These are phyloP conservation scores for Oidiodendron maius DNA, from an alignment of 495 filamentous ascomycete species.

Conservation along the genomic window DNA sequence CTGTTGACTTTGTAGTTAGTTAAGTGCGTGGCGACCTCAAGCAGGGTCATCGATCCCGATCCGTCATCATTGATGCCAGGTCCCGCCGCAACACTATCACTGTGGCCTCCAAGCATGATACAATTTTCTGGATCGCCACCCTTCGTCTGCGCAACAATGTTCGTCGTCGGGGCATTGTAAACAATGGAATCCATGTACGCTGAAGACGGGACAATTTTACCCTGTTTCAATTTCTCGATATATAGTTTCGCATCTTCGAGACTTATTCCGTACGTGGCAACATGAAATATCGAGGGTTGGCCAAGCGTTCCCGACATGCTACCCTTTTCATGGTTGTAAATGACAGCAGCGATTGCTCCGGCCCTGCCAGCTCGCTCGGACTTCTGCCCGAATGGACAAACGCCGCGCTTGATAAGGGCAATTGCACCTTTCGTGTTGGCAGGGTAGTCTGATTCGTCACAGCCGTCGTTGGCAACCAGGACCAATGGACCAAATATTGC, in stretches of 20 bases:
- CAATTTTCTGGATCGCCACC: slow-evolving; percentile 50
- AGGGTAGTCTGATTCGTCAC: slow-evolving; percentile 39
- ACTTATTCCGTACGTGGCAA: slow-evolving; percentile 53
- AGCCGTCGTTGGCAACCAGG: slow-evolving; percentile 41
- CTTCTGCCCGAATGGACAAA: slow-evolving; percentile 55
- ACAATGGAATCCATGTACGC: slow-evolving; percentile 51
- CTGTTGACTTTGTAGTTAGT: slow-evolving; percentile 46
- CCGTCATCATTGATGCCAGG: slow-evolving; percentile 47
- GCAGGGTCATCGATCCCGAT: slow-evolving; percentile 43
- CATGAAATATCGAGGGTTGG: slow-evolving; percentile 41
- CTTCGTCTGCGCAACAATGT: slow-evolving; percentile 49
- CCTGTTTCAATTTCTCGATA: slow-evolving; percentile 37
- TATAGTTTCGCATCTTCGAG: slow-evolving; percentile 42
- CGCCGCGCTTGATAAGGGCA: slow-evolving; percentile 51
- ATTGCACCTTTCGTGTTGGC: slow-evolving; percentile 39
- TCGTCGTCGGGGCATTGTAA: slow-evolving; percentile 36
- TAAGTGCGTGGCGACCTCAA: slow-evolving; percentile 47
- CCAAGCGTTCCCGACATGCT: slow-evolving; percentile 48
- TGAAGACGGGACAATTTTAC: slow-evolving; percentile 41
- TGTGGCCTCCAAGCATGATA: slow-evolving; percentile 52
- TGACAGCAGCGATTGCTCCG: slow-evolving; percentile 53
- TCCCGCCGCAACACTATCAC: slow-evolving; percentile 45
- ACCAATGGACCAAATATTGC: slow-evolving; percentile 40
- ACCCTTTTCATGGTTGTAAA: slow-evolving; percentile 51
- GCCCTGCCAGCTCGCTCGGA: slow-evolving; percentile 49